These are phyloP conservation scores for Russula brevipes DNA, from an alignment of 768 basidiomycete genomes.

Conservation along the genomic window DNA sequence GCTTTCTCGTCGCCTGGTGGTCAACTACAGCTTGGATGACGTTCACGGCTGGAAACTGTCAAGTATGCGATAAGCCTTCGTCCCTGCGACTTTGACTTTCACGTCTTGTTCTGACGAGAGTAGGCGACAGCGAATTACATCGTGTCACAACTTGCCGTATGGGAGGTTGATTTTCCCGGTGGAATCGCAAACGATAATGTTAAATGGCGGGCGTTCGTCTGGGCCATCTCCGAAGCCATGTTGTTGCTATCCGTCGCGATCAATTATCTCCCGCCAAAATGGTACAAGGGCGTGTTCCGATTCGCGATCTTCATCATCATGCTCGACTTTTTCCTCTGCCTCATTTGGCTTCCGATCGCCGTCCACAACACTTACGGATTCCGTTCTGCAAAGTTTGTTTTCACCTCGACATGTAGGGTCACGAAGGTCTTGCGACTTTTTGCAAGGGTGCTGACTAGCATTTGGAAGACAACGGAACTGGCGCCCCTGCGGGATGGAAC, in stretches of 20 bases:
- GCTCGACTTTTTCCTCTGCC: constrained; percentile 81
- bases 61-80: constrained; percentile 42
- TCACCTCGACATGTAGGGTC: constrained; percentile 67
- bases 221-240: constrained; percentile 73
- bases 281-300: constrained; percentile 74
- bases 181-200: constrained; percentile 64
- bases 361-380: constrained; percentile 88
- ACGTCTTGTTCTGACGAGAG: background rate
- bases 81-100: too few species aligned
- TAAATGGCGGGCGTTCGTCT: constrained; percentile 82
- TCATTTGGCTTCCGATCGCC: constrained; percentile 91
- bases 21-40: constrained; percentile 95
- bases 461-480: constrained; percentile 81
- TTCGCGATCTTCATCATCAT: constrained; percentile 69
- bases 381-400: constrained; percentile 75
- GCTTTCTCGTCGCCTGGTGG: constrained; percentile 93
- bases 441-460: background rate
- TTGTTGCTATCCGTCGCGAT: constrained; percentile 68
- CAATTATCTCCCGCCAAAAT: constrained; percentile 77
- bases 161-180: constrained; percentile 78
- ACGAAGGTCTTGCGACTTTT: background rate
- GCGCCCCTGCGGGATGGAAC: constrained; percentile 83
- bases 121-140: constrained; percentile 88
- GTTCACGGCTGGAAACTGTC: constrained; percentile 82
- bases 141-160: constrained; percentile 76